Evolutionary conservation across 2,329 filamentous ascomycete genomes (phyloP).

Genomic region (Furcasterigmium sp.): DNA sequence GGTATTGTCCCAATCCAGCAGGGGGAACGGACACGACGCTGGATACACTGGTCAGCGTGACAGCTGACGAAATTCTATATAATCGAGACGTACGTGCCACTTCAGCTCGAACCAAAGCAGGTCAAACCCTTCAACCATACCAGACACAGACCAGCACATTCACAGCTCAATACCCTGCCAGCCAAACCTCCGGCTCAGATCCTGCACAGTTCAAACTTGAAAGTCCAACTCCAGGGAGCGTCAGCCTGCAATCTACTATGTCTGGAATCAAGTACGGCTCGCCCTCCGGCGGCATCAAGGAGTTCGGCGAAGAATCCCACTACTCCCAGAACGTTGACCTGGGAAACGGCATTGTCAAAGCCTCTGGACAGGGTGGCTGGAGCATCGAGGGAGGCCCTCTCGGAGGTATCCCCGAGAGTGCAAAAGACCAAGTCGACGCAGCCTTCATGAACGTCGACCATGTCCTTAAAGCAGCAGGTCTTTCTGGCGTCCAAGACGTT

Average conservation of each 20-base stretch:
- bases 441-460: constrained; percentile 17
- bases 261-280: constrained; percentile 1
- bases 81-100: too few relatives aligned
- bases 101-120: too few relatives aligned
- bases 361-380: constrained; percentile 18
- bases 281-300: constrained; percentile 1
- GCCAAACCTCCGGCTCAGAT: background rate
- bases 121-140: too few relatives aligned
- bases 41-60: too few relatives aligned
- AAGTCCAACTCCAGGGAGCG: background rate
- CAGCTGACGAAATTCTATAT: too few relatives aligned
- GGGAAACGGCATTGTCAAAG: constrained; percentile 15
- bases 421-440: constrained; percentile 1
- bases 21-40: too few relatives aligned
- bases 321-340: constrained; percentile 18
- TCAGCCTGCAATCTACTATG: background rate
- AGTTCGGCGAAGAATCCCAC: constrained; percentile 7
- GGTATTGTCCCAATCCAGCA: too few relatives aligned
- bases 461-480: constrained; percentile 15
- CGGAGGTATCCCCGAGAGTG: constrained; percentile 7
- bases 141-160: too few relatives aligned
- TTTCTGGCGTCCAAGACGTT: constrained; percentile 20
- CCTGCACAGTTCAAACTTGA: background rate
- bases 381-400: constrained; percentile 11
- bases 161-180: too few relatives aligned